These are phyloP conservation scores for Calonectria pauciramosa DNA, from an alignment of 2,329 filamentous ascomycete species.

Conservation along the genomic window DNA sequence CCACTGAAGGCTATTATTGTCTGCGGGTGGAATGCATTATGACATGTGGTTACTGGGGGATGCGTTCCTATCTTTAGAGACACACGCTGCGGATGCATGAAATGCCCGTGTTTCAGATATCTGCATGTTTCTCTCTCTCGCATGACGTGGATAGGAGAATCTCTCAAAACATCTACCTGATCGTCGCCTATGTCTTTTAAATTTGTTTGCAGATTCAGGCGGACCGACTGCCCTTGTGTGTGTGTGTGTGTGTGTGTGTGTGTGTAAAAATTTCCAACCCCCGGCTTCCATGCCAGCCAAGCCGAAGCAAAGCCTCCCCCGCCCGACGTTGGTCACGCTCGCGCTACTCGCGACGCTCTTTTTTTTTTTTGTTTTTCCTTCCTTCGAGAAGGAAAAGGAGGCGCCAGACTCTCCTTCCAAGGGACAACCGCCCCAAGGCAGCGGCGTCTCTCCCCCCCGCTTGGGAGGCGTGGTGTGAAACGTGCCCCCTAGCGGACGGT, in stretches of 20 bases:
- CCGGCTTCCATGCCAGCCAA: neutral
- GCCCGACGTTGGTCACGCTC: neutral
- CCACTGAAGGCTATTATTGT: conserved; percentile 1
- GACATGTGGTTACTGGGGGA: neutral
- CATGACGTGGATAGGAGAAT: neutral
- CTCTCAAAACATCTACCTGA: neutral
- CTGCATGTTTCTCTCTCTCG: neutral
- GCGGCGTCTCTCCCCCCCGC: neutral
- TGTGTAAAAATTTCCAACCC: too few species aligned
- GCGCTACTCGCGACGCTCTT: neutral
- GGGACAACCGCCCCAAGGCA: too few species aligned
- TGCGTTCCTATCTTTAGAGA: neutral
- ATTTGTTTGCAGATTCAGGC: neutral
- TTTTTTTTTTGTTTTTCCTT: neutral
- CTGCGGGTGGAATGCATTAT: neutral
- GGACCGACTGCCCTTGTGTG: too few species aligned
- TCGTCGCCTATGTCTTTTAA: neutral
- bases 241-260: too few species aligned
- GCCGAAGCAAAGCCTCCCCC: neutral
- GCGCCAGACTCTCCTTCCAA: neutral
- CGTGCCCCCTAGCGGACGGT: neutral
- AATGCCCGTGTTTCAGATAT: neutral
- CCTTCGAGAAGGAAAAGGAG: neutral
- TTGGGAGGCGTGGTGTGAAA: neutral
- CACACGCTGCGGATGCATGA: neutral